Percentiles rank a stretch among this genome's conserved stretches.
Conservation (phyloP, 441 rosid species). For the Gossypium schwendimanii region DNA sequence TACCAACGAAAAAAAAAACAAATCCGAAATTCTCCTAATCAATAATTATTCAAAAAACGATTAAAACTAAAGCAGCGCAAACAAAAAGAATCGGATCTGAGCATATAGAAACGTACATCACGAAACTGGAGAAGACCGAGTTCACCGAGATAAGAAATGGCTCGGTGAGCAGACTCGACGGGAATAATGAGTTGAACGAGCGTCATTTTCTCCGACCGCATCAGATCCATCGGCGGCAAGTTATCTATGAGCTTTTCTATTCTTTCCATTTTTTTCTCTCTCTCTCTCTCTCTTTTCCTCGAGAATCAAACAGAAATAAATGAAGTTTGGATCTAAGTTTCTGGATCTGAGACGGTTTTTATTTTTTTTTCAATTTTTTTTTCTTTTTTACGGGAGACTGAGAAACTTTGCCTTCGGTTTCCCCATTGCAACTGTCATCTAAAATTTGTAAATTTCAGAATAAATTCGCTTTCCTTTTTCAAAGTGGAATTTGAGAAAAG, state of each 20-base stretch:
- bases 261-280: constrained; percentile 18
- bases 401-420: constrained; percentile 14
- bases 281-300: constrained; percentile 17
- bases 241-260: constrained; percentile 59
- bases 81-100: constrained; percentile 31
- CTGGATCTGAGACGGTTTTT: constrained; percentile 16
- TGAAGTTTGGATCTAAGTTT: constrained; percentile 10
- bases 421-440: constrained; percentile 22
- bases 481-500: neutral
- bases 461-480: constrained; percentile 7
- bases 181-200: constrained; percentile 94
- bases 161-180: constrained; percentile 85
- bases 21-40: constrained; percentile 2
- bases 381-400: neutral
- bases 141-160: constrained; percentile 85
- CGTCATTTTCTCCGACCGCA: constrained; percentile 95
- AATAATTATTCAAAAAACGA: neutral
- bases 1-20: neutral
- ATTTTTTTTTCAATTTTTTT: neutral
- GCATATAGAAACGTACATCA: constrained; percentile 50
- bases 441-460: constrained; percentile 1
- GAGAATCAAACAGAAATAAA: constrained; percentile 21
- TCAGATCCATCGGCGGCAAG: constrained; percentile 91
- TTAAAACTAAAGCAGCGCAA: constrained; percentile 3
- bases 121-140: constrained; percentile 93